Percentiles rank a stretch among this genome's conserved stretches.
These are phyloP conservation scores for Blastocystis sp. DNA, from an alignment of 352 stramenopile genomes.

Conservation along the genomic window DNA sequence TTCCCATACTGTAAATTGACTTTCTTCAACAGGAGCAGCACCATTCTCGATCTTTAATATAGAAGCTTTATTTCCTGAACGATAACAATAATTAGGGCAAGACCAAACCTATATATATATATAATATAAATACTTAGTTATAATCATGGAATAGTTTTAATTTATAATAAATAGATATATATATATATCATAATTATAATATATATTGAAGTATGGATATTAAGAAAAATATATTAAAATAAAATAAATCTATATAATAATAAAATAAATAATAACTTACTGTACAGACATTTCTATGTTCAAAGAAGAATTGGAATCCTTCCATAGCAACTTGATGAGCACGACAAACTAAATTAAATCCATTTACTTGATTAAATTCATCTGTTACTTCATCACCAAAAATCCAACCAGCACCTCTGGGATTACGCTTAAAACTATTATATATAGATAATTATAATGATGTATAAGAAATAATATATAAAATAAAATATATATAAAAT, in stretches of 20 bases:
- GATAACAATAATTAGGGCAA: constrained; percentile 80
- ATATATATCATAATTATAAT: too few relatives aligned
- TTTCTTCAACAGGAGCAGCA: too few relatives aligned
- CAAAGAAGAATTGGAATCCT: constrained; percentile 71
- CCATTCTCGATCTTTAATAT: constrained; percentile 97
- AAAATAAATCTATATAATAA: constrained; percentile 50
- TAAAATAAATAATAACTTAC: constrained; percentile 40
- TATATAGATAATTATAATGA: background rate
- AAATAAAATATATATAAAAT: too few relatives aligned
- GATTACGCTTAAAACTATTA: constrained; percentile 44
- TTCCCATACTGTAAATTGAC: too few relatives aligned
- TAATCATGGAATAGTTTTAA: too few relatives aligned
- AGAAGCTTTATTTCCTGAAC: constrained; percentile 88
- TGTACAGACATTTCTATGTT: constrained; percentile 16
- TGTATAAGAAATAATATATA: too few relatives aligned
- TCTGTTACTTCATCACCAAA: constrained; percentile 62
- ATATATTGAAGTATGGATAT: too few relatives aligned
- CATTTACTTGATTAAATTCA: constrained; percentile 69
- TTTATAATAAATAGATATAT: too few relatives aligned
- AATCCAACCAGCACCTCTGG: constrained; percentile 61
- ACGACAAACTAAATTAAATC: constrained; percentile 61
- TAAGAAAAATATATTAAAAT: too few relatives aligned
- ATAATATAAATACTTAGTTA: too few relatives aligned
- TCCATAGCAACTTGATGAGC: constrained; percentile 66
- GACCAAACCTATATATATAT: too few relatives aligned